Percentiles rank a stretch among this genome's conserved stretches.
Conservation (phyloP, 2,329 filamentous ascomycete species). For the Sporothrix phasma region DNA sequence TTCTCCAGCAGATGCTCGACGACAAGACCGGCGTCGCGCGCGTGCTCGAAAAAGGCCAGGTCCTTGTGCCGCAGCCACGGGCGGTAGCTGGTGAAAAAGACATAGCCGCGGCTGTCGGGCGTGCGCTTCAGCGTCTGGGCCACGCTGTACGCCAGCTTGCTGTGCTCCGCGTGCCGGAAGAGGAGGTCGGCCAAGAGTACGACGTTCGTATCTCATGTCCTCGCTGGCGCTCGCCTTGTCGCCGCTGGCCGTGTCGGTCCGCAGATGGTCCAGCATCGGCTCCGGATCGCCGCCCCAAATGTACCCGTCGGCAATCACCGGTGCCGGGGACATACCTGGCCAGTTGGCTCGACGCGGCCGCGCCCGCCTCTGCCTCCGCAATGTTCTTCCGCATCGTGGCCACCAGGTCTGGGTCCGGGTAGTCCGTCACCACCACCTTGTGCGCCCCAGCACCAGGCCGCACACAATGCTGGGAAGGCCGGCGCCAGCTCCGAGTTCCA, state of each 20-base stretch:
- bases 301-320: conserved; percentile 56
- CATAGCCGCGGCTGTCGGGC: conserved; percentile 54
- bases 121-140: conserved; percentile 51
- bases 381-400: conserved; percentile 72
- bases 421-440: conserved; percentile 74
- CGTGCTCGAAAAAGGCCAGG: conserved; percentile 74
- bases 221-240: not conserved
- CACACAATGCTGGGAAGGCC: conserved; percentile 75
- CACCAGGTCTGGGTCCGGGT: conserved; percentile 75
- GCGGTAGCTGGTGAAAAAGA: conserved; percentile 91
- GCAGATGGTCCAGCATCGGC: conserved; percentile 48
- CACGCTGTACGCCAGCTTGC: conserved; percentile 64
- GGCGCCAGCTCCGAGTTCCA: conserved; percentile 83
- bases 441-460: conserved; percentile 56
- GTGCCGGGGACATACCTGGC: conserved; percentile 7
- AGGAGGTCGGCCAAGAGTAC: conserved; percentile 80
- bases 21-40: conserved; percentile 56
- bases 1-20: conserved; percentile 76
- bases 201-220: conserved; percentile 57
- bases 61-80: conserved; percentile 84
- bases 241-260: conserved; percentile 19
- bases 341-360: conserved; percentile 18
- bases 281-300: conserved; percentile 66
- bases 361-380: conserved; percentile 36
- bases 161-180: conserved; percentile 84